phyloP scores from a whole-genome alignment of 208 protist species.

The Leishmania major region DNA sequence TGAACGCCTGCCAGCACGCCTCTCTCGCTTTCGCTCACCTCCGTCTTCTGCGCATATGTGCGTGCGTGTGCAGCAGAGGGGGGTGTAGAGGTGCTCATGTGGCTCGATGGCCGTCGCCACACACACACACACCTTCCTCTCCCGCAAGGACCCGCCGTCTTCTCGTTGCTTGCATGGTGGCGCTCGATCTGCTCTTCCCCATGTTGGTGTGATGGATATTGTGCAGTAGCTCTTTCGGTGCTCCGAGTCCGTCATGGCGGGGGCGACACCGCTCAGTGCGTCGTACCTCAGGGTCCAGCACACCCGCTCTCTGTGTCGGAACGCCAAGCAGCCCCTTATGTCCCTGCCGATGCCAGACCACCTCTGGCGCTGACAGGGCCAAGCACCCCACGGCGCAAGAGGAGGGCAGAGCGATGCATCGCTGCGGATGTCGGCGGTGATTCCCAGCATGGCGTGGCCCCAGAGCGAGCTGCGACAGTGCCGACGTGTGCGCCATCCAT shows the following conservation, averaged over 20 bases:
- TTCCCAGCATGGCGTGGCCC: no score
- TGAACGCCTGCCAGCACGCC: neutral
- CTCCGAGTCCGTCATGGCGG: neutral
- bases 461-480: no score
- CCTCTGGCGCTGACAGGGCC: no score
- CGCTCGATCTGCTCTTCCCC: neutral
- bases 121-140: neutral
- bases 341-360: neutral
- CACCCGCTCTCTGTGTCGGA: neutral
- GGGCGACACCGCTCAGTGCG: neutral
- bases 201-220: neutral
- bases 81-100: no score
- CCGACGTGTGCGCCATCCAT: no score
- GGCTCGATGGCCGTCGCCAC: no score
- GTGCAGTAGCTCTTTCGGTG: neutral
- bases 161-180: neutral
- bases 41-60: neutral
- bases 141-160: neutral
- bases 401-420: no score
- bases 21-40: no score
- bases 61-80: neutral
- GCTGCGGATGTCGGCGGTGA: no score
- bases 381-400: no score
- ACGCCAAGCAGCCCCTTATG: neutral
- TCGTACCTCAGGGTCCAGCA: neutral